Conservation (phyloP, 179 eudicot species). For the Beta macrorhiza region DNA sequence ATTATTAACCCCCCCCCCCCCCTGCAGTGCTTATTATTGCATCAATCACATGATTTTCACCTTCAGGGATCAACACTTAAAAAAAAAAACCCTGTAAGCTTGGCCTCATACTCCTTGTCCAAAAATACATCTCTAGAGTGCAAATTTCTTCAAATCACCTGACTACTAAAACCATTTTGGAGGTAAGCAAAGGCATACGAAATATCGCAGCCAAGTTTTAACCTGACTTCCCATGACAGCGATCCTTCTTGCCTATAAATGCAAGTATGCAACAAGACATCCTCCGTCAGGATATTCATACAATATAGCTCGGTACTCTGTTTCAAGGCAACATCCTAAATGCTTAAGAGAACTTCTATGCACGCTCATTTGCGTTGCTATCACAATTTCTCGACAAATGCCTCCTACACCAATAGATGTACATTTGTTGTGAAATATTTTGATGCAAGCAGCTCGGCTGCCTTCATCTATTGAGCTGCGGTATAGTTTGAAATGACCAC, state of each 20-base stretch:
- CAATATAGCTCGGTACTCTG: not conserved
- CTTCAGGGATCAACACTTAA: constrained; percentile 19
- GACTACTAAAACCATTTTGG: constrained; percentile 24
- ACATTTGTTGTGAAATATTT: not conserved
- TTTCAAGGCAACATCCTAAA: constrained; percentile 7
- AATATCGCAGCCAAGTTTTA: constrained; percentile 25
- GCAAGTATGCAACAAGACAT: not conserved
- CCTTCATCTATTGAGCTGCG: constrained; percentile 8
- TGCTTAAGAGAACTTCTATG: not conserved
- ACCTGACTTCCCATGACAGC: constrained; percentile 26
- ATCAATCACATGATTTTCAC: constrained; percentile 27
- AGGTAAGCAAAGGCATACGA: constrained; percentile 27
- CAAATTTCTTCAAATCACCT: constrained; percentile 22
- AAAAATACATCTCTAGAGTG: constrained; percentile 17
- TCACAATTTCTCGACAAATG: constrained; percentile 14
- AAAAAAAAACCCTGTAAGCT: constrained; percentile 24
- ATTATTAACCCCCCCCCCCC: too few species aligned
- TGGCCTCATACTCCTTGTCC: constrained; percentile 27
- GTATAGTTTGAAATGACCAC: not conserved
- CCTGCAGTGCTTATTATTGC: constrained; percentile 16
- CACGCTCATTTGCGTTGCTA: constrained; percentile 11
- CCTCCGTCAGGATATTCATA: constrained; percentile 8
- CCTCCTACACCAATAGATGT: constrained; percentile 5
- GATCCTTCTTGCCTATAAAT: not conserved
- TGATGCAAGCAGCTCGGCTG: not conserved